Conservation (phyloP, 2,329 filamentous ascomycete species). For the Dactylellina drechsleri region DNA sequence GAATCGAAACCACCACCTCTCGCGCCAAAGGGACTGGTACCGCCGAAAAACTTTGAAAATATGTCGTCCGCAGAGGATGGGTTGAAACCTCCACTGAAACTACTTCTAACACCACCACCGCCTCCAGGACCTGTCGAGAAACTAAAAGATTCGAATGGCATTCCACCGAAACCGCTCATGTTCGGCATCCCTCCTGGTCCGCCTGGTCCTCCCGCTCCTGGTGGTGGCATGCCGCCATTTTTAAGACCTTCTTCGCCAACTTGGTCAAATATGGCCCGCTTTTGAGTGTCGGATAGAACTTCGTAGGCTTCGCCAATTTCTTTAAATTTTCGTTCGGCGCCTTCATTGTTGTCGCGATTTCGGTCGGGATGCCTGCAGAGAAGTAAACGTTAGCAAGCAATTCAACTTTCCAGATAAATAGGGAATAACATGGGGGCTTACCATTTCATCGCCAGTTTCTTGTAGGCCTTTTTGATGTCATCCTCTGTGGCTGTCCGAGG, state of each 20-base stretch:
- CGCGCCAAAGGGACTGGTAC: constrained; percentile 20
- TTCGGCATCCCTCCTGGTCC: constrained; percentile 77
- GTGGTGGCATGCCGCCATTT: constrained; percentile 68
- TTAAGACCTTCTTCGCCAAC: constrained; percentile 97
- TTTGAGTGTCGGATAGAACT: constrained; percentile 88
- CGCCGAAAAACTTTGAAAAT: constrained; percentile 40
- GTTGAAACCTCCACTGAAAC: constrained; percentile 70
- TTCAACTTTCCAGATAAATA: constrained; percentile 75
- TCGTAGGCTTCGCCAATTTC: constrained; percentile 80
- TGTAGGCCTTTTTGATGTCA: constrained; percentile 96
- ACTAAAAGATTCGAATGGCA: constrained; percentile 64
- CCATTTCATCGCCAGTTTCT: constrained; percentile 81
- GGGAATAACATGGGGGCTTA: constrained; percentile 4
- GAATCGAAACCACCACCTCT: constrained; percentile 15
- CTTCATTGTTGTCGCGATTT: constrained; percentile 85
- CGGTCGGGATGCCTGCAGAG: constrained; percentile 71
- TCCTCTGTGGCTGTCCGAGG: constrained; percentile 85
- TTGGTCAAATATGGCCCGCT: constrained; percentile 71
- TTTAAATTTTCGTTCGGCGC: constrained; percentile 88
- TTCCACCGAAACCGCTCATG: constrained; percentile 73
- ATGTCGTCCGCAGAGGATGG: constrained; percentile 43
- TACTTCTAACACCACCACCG: constrained; percentile 75
- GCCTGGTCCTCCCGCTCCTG: constrained; percentile 8
- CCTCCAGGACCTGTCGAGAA: constrained; percentile 65
- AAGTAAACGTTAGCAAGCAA: constrained; percentile 26